Base-by-base conservation (phyloP, 2,329 filamentous ascomycete genomes). In the Sporothrix mexicana region DNA sequence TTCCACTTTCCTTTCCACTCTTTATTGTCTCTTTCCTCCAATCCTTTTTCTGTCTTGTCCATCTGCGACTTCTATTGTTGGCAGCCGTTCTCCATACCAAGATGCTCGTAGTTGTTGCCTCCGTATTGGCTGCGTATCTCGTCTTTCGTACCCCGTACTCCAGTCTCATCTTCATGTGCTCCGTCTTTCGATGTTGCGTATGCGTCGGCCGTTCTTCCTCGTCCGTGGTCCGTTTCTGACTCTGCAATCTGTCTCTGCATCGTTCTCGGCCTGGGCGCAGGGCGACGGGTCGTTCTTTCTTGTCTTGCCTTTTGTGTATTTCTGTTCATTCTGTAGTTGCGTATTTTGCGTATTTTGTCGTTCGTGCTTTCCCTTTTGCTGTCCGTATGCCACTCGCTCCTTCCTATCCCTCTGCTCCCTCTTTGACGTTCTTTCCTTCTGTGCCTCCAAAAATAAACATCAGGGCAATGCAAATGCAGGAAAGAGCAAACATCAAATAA, bases 381-480 rank as follows among this genome's bases (percentile, higher is more conserved):
- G 30, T 36, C 30, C 30, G 30, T 36, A 36, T 36, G 4, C 30
- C 30, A 36, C 30, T 36, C 30, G 30, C 30, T 36, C 30, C 30
- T 36, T 36, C 30, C 30, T 36, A 4, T 36, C 30, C 30, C 30
- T 36, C 30, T 6, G 7, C 7, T 36, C 30, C 30, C 7, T 7
- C 30, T 36, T 36, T 36, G 30, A 36, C 30, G 30, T 36, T 45
- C 5, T 17, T 64, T 20, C 36, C 6, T 23, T 41, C 20, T 36
- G 30, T 66, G 41, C 53, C 12, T 25, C 61, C 61, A 23, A 66
- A 66, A 66, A 66, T 66, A 66, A 47, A 12, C 53, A 57, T 17
- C 59, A 62, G 30, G 59, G 59, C 59, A 41, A 20, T n/a, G 47
- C 51, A 25, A 12, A 55, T 10, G 10, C n/a, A 64, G 36, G 13